Evolutionary conservation across 768 basidiomycete genomes (phyloP), one percentile per base, ranked within the genome.

Genomic region (Hortiboletus flavorubellus): DNA sequence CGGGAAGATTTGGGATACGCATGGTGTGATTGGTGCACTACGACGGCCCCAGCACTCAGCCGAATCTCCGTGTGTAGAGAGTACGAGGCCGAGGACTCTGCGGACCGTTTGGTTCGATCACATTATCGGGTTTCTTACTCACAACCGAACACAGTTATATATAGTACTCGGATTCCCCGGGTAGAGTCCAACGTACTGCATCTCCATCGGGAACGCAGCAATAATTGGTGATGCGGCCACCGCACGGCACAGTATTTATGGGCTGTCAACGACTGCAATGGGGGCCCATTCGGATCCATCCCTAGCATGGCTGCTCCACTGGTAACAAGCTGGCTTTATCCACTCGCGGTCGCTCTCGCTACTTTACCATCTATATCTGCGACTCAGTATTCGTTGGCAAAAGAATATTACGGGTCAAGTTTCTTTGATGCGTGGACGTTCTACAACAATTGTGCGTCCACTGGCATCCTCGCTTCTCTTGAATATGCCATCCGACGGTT

Each of bases 381-480:
- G 4, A 66, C 72, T n/a, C 64, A 68, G 30, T 86, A 88, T 68
- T 68, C 77, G 50, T 67, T 85, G 46, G 77, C 79, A 23, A 78
- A 79, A 61, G 78, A 80, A 52, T 87, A 84, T 68, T 63, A 78
- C 4, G 86, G 87, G 1, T 64, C 75, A n/a, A 75, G 66, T 7
- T 89, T 89, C 68, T 89, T 89, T 59, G 72, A 88, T 50, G 78
- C 76, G 11, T 89, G 86, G 86, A 71, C 73, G n/a, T 87, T 83
- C 64, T 88, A 82, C 56, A 74, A 80, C 46, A 58, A 80, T 56
- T 80, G 85, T 82, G 58, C 54, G 79, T 72, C 26, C 37, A 21
- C 21, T 21, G 21, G 21, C 21, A 15, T 26, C 29, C 52, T 4
- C n/a, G 10, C 34, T 53, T 38, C 30, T n/a, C 9, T 23, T 18